Percentiles rank a stretch among this genome's conserved stretches.
Evolutionary conservation across 2,329 filamentous ascomycete genomes (phyloP).

Genomic region (Dothideomycetes sp.): DNA sequence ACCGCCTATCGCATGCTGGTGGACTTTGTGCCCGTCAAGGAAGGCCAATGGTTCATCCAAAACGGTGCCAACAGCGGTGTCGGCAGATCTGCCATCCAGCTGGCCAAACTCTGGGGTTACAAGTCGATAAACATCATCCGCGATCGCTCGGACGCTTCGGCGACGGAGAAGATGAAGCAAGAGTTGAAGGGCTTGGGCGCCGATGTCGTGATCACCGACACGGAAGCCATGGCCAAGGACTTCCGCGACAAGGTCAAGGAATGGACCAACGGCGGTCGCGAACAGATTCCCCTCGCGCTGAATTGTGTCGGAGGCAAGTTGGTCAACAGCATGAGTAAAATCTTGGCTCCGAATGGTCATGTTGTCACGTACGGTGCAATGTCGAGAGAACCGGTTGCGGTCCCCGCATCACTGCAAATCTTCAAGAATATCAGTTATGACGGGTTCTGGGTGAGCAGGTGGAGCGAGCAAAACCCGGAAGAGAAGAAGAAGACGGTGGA

Average conservation of each 20-base stretch:
- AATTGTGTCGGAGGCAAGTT: slow-evolving; percentile 93
- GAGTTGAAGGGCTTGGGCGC: slow-evolving; percentile 55
- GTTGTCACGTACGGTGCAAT: slow-evolving; percentile 95
- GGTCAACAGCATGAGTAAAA: slow-evolving; percentile 68
- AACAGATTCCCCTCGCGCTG: slow-evolving; percentile 66
- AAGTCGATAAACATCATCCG: slow-evolving; percentile 85
- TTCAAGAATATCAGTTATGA: slow-evolving; percentile 85
- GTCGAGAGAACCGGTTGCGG: slow-evolving; percentile 72
- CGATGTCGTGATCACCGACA: slow-evolving; percentile 53
- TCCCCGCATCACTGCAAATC: slow-evolving; percentile 80
- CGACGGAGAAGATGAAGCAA: slow-evolving; percentile 54
- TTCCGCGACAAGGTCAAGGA: slow-evolving; percentile 54
- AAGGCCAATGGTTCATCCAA: slow-evolving; percentile 84
- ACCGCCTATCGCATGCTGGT: slow-evolving; percentile 89
- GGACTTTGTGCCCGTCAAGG: slow-evolving; percentile 58
- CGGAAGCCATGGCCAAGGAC: slow-evolving; percentile 50
- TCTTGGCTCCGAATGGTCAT: slow-evolving; percentile 55
- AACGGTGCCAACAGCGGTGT: slow-evolving; percentile 95
- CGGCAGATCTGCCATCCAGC: slow-evolving; percentile 81
- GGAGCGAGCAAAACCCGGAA: slow-evolving; percentile 66
- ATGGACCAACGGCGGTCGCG: slow-evolving; percentile 61
- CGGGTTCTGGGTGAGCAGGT: slow-evolving; percentile 91
- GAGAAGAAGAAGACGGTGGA: slow-evolving; percentile 74
- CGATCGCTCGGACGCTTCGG: slow-evolving; percentile 61
- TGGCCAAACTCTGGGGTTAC: slow-evolving; percentile 76